Evolutionary conservation across 345 rosid species (phyloP), one percentile per base, ranked within the genome.

Genomic region (Boechera retrofracta): DNA sequence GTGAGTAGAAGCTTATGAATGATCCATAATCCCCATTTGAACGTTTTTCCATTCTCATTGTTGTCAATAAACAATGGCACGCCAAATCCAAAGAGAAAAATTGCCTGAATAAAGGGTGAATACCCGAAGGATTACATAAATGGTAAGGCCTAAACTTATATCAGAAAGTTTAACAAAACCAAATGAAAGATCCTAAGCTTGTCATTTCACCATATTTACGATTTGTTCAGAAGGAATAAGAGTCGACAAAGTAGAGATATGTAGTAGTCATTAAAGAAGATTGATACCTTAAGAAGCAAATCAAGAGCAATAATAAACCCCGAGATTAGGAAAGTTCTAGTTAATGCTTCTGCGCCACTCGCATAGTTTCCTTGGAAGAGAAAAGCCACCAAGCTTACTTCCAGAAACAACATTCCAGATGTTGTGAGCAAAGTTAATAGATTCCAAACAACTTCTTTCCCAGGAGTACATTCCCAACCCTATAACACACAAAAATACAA

Each of bases 331-430:
- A 94, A 94, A 1, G 97, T 88, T 44, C 95, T 81, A 21, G 95
- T 86, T 49, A 94, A 82, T 42, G 97, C 92, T 67, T 88, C 85
- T 71, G 87, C 78, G 3, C 98, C 97, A 28, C 90, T 89, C 6
- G 89, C 89, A 68, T 90, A 85, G 83, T 90, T 92, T 69, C 98
- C 98, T 82, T 94, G 93, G 72, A 89, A 83, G 70, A 94, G 74
- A 84, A 94, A 90, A 29, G 98, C 97, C 83, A 92, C 83, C 91
- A 94, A 84, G 85, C 98, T 94, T 72, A 92, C 89, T 90, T 94
- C 98, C 77, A 94, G 53, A 77, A 94, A 92, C 77, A 94, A 72
- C 98, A 92, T 92, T 77, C 98, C 98, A 39, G 97, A 88, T 51
- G 89, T 88, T 70, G 98, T 88, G 64, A 88, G 83, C 78, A 92